A percentile compares a stretch with the other conserved stretches of the same genome.
Conservation (phyloP, 805 yeast species). For the Soucietia sequanensis region DNA sequence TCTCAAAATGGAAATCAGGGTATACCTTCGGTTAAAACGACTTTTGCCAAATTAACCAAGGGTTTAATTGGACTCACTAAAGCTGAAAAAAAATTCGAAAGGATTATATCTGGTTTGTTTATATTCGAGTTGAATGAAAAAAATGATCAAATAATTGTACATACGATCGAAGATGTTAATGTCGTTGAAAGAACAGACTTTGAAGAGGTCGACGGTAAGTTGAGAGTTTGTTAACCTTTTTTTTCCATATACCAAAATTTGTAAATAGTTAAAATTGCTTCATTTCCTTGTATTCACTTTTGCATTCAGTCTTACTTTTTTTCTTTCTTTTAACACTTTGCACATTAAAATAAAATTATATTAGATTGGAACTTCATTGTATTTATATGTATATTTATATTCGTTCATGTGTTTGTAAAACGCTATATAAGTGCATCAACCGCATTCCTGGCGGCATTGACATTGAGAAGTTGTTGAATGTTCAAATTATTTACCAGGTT, state of each 20-base stretch:
- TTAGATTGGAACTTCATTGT: background rate
- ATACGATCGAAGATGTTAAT: conserved; percentile 66
- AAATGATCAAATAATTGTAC: conserved; percentile 57
- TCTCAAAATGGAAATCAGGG: background rate
- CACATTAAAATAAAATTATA: background rate
- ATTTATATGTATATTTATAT: background rate
- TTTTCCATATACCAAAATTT: background rate
- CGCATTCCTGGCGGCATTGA: conserved; percentile 8
- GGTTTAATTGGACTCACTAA: conserved; percentile 34
- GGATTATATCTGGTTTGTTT: conserved; percentile 55
- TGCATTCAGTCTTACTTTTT: no score
- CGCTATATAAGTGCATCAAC: conserved; percentile 10
- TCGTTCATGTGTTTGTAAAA: conserved; percentile 1
- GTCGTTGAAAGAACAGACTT: conserved; percentile 45
- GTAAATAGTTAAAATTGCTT: conserved; percentile 7
- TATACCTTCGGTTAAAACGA: conserved; percentile 19
- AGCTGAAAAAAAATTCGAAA: conserved; percentile 29
- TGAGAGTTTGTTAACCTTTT: conserved; percentile 25
- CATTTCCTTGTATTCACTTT: background rate
- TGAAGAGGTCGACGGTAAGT: conserved; percentile 22
- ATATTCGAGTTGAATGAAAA: conserved; percentile 60
- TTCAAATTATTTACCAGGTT: conserved; percentile 10
- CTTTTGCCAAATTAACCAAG: conserved; percentile 27
- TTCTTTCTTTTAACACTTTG: background rate
- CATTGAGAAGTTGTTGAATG: conserved; percentile 11